Base-by-base conservation (phyloP, 352 stramenopile genomes). In the Pythium grandisporangium region DNA sequence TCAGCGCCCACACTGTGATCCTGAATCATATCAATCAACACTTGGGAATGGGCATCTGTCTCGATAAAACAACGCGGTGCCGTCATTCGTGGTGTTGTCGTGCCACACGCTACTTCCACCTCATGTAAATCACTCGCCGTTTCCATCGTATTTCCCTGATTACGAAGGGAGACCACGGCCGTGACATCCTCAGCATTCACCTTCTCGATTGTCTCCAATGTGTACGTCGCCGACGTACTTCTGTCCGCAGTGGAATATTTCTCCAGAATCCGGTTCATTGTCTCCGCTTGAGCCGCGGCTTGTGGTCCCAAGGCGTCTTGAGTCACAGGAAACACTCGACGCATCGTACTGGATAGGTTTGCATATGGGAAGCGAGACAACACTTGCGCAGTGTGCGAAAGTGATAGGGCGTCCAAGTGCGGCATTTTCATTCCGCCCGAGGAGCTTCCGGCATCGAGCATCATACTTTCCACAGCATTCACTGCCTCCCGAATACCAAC, bases 1-100 rank as follows among this genome's bases (percentile, higher is more conserved):
- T 95, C 84, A 1, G 63, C 61, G 6, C 79, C 79, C 0, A 76
- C 62, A 21, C 71, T 57, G 42, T 95, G 82, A 35, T 93, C 82
- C 51, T 87, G 71, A 23, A 91, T 58, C 80, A 95, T 92, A 21
- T 64, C 51, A 2, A 63, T 49, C 11, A 95, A 37, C 20, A 82
- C 53, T 7, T 53, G 40, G 13, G 48, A 57, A 34, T 88, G 75
- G 22, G 56, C 53, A 7, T 58, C 49, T 0, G 80, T 90, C 48
- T 87, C 70, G 13, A 89, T 51, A 44, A 81, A 90, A 5, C 57
- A 59, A 20, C 58, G 41, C 47, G 74, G 58, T 1, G 47, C 26
- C 10, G 48, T 42, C 5, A 38, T 45, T 14, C 59, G 60, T 5
- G 55, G 58, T 17, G 33, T 48, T 3, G 59, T 53, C 2, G 59